phyloP scores from a whole-genome alignment of 257 asterid species.

The Solanum pinnatisectum region DNA sequence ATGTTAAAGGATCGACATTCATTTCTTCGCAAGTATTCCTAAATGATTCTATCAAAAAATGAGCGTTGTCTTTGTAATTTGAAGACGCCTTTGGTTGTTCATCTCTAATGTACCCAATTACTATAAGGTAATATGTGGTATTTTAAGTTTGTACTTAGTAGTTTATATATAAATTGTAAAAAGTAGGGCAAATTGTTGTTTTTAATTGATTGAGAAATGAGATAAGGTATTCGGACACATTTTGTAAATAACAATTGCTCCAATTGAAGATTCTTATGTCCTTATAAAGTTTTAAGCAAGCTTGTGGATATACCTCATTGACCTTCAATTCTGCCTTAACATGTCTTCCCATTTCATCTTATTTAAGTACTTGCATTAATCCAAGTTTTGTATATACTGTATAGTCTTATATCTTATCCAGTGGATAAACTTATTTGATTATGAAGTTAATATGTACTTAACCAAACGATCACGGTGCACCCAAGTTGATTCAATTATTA shows the following conservation, averaged over 20 bases:
- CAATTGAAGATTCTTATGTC: neutral
- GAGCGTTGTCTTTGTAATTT: neutral
- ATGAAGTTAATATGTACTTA: neutral
- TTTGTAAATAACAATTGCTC: neutral
- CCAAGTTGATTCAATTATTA: neutral
- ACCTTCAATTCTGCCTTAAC: neutral
- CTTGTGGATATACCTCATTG: neutral
- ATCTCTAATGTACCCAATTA: neutral
- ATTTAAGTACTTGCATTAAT: neutral
- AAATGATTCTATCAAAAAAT: neutral
- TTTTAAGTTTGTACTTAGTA: neutral
- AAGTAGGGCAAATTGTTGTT: neutral
- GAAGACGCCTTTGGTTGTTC: neutral
- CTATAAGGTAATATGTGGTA: neutral
- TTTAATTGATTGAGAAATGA: neutral
- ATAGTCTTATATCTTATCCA: neutral
- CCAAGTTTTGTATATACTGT: neutral
- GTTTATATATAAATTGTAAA: neutral
- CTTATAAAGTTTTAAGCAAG: neutral
- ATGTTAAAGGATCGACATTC: neutral
- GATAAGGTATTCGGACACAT: neutral
- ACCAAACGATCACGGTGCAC: neutral
- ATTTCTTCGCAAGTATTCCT: neutral
- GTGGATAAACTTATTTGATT: neutral
- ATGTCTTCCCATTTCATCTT: neutral